Percentiles rank a stretch among this genome's conserved stretches.
These are phyloP conservation scores for Nicotiana attenuata DNA, from an alignment of 257 asterid genomes.

Conservation along the genomic window DNA sequence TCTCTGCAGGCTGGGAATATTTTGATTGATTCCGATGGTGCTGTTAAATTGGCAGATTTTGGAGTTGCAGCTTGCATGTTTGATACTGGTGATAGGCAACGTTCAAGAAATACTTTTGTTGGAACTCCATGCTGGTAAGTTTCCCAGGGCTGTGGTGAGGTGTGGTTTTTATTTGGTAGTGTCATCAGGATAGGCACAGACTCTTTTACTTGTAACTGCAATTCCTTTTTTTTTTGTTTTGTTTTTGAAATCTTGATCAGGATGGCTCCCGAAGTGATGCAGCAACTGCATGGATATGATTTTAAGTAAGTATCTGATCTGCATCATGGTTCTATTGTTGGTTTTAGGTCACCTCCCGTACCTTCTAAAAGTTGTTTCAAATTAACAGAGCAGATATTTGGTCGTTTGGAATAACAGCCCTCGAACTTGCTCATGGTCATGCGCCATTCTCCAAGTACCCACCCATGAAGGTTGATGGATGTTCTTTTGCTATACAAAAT, in stretches of 20 bases:
- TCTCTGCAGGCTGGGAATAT: slow-evolving; percentile 92
- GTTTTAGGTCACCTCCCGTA: slow-evolving; percentile 6
- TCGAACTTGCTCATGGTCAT: slow-evolving; percentile 99
- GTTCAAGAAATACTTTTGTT: slow-evolving; percentile 94
- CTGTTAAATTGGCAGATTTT: slow-evolving; percentile 90
- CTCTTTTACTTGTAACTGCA: slow-evolving; percentile 2
- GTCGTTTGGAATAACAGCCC: slow-evolving; percentile 98
- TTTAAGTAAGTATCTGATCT: slow-evolving; percentile 62
- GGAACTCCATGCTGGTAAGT: slow-evolving; percentile 99
- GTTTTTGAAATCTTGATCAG: slow-evolving; percentile 32
- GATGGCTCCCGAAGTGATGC: slow-evolving; percentile 99
- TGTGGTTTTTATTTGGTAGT: not conserved
- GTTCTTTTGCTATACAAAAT: slow-evolving; percentile 6
- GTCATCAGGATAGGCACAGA: not conserved
- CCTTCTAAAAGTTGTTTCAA: slow-evolving; percentile 23
- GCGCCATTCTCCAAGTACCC: slow-evolving; percentile 99
- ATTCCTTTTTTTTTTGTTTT: not conserved
- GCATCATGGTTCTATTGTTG: not conserved
- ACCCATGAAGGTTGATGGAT: slow-evolving; percentile 82
- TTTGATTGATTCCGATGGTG: slow-evolving; percentile 71
- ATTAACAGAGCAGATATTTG: slow-evolving; percentile 94
- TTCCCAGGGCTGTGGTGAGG: not conserved
- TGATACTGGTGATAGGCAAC: slow-evolving; percentile 97
- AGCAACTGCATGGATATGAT: slow-evolving; percentile 97
- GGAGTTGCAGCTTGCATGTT: slow-evolving; percentile 98